Base-by-base conservation (phyloP, 768 basidiomycete species). In the Boletales sp. region DNA sequence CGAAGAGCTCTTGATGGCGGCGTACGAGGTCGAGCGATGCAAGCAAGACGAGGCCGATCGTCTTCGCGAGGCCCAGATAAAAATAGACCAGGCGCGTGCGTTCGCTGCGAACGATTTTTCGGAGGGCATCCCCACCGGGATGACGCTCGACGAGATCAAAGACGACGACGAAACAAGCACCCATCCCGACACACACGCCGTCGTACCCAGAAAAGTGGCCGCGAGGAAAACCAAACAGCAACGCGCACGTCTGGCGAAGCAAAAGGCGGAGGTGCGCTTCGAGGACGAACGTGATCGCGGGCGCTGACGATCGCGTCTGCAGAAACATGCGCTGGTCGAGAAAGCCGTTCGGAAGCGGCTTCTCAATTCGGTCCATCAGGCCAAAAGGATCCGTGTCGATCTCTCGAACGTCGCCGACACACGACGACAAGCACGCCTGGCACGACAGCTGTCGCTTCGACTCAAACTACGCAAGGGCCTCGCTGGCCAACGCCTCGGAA, bases 401-500 rank as follows among this genome's bases (percentile, higher is more conserved):
- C 55, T 73, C n/a, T 62, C 71, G 29, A 71, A 69, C 50, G 58
- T 66, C 2, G 51, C 69, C 34, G 61, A 70, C 4, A 53, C 58
- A 3, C 79, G 77, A 6, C 77, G 70, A 34, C 67, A 70, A 32
- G 62, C 67, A 8, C 65, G 54, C 10, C 36, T 69, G 4, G 65
- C 56, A 14, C 78, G 77, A 15, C 77, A 74, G 19, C 62, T 72
- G 2, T 72, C 71, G 1, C 56, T 72, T 54, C 62, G 70, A 45
- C 74, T 83, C 52, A 82, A 76, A 53, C 66, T 85, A 42, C 79
- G 74, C 60, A 72, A 69, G 36, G 90, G 93, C 8, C 65, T 93
- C 12, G 81, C 74, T 0, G 94, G 94, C 0, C 77, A 81, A 65
- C 81, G 77, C 59, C 61, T 97, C 0, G 94, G 94, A 8, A 94